Evolutionary conservation across 2,329 filamentous ascomycete genomes (phyloP), one percentile per base, ranked within the genome.

Genomic region (Byssothecium circinans): DNA sequence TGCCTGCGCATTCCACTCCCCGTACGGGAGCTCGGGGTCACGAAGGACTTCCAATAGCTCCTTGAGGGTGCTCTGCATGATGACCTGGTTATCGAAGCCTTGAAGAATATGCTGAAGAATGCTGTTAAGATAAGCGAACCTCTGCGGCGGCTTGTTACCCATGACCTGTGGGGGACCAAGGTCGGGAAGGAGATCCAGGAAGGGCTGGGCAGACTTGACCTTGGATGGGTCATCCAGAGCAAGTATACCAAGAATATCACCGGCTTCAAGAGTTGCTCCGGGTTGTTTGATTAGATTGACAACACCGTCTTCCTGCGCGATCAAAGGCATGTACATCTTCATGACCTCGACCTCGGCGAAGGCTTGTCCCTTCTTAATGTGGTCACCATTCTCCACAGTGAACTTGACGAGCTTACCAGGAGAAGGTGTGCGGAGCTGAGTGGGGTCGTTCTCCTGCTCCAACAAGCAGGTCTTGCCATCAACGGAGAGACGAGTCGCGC

Each of bases 241-340:
- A 20, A 99, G 82, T 56, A 99, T 96, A 77, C 91, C 94, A n/a
- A 99, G 84, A 51, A 99, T 97, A 70, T 99, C 94, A 73, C 94
- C 94, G 68, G 94, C 94, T 73, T 97, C 91, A 39, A 99, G 87
- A 15, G 91, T 95, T n/a, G 94, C 89, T 71, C 94, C 94, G 54
- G 94, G 94, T 77, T 97, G 94, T 83, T 99, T 99, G 80, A 99
- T 96, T 64, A 99, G 83, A 77, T 96, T 94, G 47, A 99, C 92
- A 45, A 95, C 82, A 78, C 94, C 94, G 63, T 96, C 94, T 73
- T 99, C 94, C 69, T 91, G 87, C 2, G 94, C 89, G 52, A 99
- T 82, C 45, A 99, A 81, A 65, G 94, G 94, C 94, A 99, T 99
- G 82, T 97, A 97, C 94, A 99, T 99, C 82, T 99, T 99, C 94